A percentile compares a stretch with the other conserved stretches of the same genome.
These are phyloP conservation scores for Phaeosphaeriaceae sp. DNA, from an alignment of 2,329 filamentous ascomycete species.

Conservation along the genomic window DNA sequence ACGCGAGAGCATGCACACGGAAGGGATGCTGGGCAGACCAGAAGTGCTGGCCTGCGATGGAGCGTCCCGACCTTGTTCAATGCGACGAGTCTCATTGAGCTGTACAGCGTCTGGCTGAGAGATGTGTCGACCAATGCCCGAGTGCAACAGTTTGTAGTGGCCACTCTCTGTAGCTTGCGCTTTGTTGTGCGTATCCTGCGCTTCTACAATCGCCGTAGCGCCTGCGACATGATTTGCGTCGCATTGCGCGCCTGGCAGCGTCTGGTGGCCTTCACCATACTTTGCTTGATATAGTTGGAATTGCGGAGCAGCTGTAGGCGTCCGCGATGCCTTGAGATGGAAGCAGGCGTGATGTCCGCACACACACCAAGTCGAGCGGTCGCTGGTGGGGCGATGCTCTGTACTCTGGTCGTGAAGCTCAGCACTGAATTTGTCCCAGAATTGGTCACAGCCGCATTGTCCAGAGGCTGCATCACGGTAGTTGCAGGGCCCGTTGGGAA, in stretches of 20 bases:
- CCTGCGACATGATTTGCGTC: constrained; percentile 12
- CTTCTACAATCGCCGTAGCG: constrained; percentile 10
- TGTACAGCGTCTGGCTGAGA: constrained; percentile 21
- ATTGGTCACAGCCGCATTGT: constrained; percentile 62
- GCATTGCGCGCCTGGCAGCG: constrained; percentile 19
- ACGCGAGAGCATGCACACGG: constrained; percentile 46
- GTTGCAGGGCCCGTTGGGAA: constrained; percentile 62
- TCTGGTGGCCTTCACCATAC: constrained; percentile 22
- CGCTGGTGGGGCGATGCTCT: constrained; percentile 30
- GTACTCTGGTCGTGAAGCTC: constrained; percentile 40
- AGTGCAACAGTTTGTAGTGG: constrained; percentile 15
- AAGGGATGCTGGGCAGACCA: constrained; percentile 46
- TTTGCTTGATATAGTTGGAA: constrained; percentile 11
- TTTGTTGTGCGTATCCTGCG: constrained; percentile 5
- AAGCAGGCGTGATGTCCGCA: constrained; percentile 66
- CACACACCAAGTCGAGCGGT: constrained; percentile 55
- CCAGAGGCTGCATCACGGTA: constrained; percentile 57
- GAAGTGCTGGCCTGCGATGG: constrained; percentile 42
- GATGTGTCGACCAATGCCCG: constrained; percentile 20
- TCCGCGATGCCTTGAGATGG: constrained; percentile 49
- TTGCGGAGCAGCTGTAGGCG: constrained; percentile 15
- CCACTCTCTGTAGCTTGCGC: constrained; percentile 11
- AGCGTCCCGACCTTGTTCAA: constrained; percentile 27
- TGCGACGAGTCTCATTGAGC: constrained; percentile 25
- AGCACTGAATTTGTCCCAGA: constrained; percentile 53